Base-by-base conservation (phyloP, 1,284 basidiomycete genomes). In the Gomphus sp. region DNA sequence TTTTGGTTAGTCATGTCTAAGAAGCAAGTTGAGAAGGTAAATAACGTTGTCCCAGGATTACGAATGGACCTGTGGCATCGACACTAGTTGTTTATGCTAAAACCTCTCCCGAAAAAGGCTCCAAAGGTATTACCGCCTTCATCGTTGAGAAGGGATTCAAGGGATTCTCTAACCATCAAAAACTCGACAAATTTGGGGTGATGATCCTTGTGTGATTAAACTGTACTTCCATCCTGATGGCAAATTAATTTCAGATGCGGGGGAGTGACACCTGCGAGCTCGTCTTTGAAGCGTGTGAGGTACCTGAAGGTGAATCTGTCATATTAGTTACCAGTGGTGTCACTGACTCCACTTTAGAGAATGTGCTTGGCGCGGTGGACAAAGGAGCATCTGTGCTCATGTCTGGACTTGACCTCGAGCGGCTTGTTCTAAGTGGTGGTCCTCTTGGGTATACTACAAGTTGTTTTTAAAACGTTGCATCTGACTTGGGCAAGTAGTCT, bases 81-180 rank as follows among this genome's bases (percentile, higher is more conserved):
- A 97, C 93, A 0, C 80, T 97, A 33, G 86, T 98, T 22, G 91
- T 98, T 5, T 98, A 98, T 71, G 94, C 94, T 16, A 95, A 95
- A 73, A 93, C 92, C 5, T 80, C 81, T 11, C 89, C 89, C 0
- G 80, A 84, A 56, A 82, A 80, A 66, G 85, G 83, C 10, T 88
- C 89, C 28, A 95, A 91, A 70, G 93, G 93, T 16, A 93, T 98
- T 64, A 97, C 94, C 0, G 85, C 94, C 0, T 98, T 98, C 73
- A 85, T 98, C 63, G 77, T 98, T 60, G 93, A 97, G 73, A 85
- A 81, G 45, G 83, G 73, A 1, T 91, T 84, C 70, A 71, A 80
- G 39, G 95, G 95, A 5, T 98, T 98, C 73, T 90, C 90, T 14
- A 91, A 91, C 1, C 86, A 89, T 64, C 91, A 89, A 64, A 93